Evolutionary conservation across 139 green algal species (phyloP), one percentile per base, ranked within the genome.

Genomic region (Closterium sp.): DNA sequence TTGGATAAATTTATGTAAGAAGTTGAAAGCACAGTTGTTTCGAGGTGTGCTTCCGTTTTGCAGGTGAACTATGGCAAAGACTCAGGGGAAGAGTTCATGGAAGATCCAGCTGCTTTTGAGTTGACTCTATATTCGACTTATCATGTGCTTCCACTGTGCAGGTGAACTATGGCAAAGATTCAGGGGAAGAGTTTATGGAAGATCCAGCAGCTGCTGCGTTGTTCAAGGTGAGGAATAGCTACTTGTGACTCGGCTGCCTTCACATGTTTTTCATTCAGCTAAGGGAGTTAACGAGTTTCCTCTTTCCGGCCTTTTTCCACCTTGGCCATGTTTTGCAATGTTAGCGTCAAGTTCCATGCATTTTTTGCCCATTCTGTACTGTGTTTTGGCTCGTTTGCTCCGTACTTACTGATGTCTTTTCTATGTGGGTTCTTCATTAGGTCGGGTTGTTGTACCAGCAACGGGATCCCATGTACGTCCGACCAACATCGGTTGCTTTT

Each of bases 371-470:
- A n/a, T n/a, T n/a, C n/a, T n/a, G n/a, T n/a, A n/a, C n/a, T n/a
- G n/a, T n/a, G n/a, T n/a, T n/a, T n/a, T n/a, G n/a, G n/a, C n/a
- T n/a, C n/a, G n/a, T n/a, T n/a, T n/a, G n/a, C n/a, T n/a, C n/a
- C n/a, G n/a, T n/a, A n/a, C n/a, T n/a, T n/a, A n/a, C n/a, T n/a
- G n/a, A n/a, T n/a, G 34, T 9, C 34, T 42, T 9, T 50, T 9
- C 38, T 9, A 7, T 50, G 38, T 27, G 62, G 24, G 17, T 27
- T 19, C 27, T 0, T 24, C 0, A 79, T 79, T 27, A 87, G 85
- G 85, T 87, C 6, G 85, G 85, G n/a, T 21, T 87, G 85, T 24
- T 87, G n/a, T 87, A 87, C 85, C 85, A 87, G 85, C 85, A 87
- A 31, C n/a, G 85, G 85, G 28, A 31, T 29, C 85, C 85, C n/a